These are phyloP conservation scores for Pythium oligandrum DNA, from an alignment of 352 stramenopile genomes.

Conservation along the genomic window DNA sequence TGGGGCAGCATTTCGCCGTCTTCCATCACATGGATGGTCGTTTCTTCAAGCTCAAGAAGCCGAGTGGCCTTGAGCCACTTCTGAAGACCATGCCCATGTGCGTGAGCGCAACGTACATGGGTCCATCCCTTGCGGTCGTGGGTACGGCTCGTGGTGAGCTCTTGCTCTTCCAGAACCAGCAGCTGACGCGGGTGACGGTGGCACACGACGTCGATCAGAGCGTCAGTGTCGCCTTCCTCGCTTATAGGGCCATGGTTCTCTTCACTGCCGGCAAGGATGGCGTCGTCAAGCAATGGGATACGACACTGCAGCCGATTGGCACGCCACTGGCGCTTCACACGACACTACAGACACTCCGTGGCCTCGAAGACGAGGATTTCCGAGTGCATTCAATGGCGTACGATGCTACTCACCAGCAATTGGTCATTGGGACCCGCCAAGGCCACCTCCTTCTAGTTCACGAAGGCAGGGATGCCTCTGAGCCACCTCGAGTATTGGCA, in stretches of 20 bases:
- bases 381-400: constrained; percentile 71
- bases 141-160: constrained; percentile 60
- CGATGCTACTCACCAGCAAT: constrained; percentile 33
- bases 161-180: constrained; percentile 62
- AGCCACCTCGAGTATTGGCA: not conserved
- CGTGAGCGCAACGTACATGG: constrained; percentile 52
- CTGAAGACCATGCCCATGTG: constrained; percentile 44
- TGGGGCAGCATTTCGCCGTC: constrained; percentile 52
- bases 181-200: constrained; percentile 48
- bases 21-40: constrained; percentile 50
- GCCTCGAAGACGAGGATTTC: constrained; percentile 47
- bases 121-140: constrained; percentile 46
- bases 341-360: constrained; percentile 4
- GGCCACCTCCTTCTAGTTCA: constrained; percentile 12
- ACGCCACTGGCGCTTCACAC: constrained; percentile 55
- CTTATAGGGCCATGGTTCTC: constrained; percentile 69
- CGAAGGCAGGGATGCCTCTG: constrained; percentile 1
- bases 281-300: constrained; percentile 79
- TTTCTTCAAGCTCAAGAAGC: constrained; percentile 72
- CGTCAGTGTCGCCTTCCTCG: constrained; percentile 49
- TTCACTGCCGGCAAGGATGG: constrained; percentile 76
- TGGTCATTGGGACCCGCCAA: constrained; percentile 48
- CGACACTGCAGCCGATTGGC: constrained; percentile 64
- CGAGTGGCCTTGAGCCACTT: constrained; percentile 29
- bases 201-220: constrained; percentile 49